phyloP scores from a whole-genome alignment of 352 stramenopile species.

The Elongisporangium prolatum region DNA sequence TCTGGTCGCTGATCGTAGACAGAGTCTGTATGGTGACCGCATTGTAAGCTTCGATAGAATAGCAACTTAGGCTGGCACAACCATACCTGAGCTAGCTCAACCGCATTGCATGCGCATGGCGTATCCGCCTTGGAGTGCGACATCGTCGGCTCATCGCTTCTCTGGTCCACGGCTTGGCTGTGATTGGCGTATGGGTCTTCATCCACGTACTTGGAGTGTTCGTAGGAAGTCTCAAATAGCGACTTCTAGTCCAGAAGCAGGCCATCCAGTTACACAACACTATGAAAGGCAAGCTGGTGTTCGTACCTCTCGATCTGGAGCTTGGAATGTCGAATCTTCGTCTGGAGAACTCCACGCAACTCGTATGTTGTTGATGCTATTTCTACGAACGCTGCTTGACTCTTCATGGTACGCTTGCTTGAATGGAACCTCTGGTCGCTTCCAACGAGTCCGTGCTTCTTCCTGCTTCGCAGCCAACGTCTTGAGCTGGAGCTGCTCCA shows the following conservation, averaged over 20 bases:
- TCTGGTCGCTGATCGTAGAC: constrained; percentile 22
- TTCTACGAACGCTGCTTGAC: background rate
- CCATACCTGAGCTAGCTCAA: background rate
- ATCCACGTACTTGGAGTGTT: background rate
- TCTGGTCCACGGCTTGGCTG: background rate
- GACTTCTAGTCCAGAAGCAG: background rate
- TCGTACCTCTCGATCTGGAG: background rate
- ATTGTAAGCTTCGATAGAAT: background rate
- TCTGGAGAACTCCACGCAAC: constrained; percentile 5
- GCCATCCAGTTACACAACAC: too few species aligned
- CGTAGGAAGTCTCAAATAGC: background rate
- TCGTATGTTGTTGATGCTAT: background rate
- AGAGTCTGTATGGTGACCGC: constrained; percentile 7
- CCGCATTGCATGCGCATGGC: background rate
- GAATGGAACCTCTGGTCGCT: background rate
- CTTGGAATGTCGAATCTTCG: background rate
- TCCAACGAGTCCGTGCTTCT: background rate
- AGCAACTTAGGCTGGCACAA: background rate
- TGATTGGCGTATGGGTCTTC: background rate
- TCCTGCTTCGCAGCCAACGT: background rate
- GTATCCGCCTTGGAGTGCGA: background rate
- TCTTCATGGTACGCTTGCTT: background rate
- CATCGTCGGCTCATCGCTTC: background rate
- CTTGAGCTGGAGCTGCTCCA: constrained; percentile 23
- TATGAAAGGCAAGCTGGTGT: background rate